phyloP scores from a whole-genome alignment of 2,329 filamentous ascomycete genomes.

The Myrmaecium sp. region DNA sequence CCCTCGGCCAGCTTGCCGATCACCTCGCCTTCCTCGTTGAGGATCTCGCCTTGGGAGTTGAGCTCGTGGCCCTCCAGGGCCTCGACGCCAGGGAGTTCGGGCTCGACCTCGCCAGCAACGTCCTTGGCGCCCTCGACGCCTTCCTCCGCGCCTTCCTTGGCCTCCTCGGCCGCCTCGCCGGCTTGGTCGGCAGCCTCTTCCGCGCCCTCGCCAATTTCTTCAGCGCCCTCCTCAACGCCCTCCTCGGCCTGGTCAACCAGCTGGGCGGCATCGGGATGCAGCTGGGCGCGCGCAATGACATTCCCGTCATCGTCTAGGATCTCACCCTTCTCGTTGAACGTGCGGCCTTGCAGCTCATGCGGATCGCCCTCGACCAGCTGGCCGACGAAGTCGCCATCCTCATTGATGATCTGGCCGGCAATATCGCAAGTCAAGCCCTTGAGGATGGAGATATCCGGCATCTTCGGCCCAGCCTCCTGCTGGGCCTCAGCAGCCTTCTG shows the following conservation, averaged over 20 bases:
- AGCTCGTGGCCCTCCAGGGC: slow-evolving; percentile 33
- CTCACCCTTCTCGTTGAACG: slow-evolving; percentile 36
- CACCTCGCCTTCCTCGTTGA: slow-evolving; percentile 32
- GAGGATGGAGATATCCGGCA: slow-evolving; percentile 29
- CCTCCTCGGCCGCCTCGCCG: slow-evolving; percentile 9
- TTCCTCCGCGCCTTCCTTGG: slow-evolving; percentile 8
- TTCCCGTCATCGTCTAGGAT: slow-evolving; percentile 38
- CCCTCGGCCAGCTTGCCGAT: slow-evolving; percentile 31
- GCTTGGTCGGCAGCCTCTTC: slow-evolving; percentile 3
- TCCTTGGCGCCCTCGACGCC: slow-evolving; percentile 10
- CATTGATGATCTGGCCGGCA: slow-evolving; percentile 31
- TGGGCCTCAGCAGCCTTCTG: slow-evolving; percentile 18
- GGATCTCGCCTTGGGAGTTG: slow-evolving; percentile 32
- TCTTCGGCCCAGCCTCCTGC: slow-evolving; percentile 13
- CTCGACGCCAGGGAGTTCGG: slow-evolving; percentile 33
- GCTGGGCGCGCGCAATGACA: slow-evolving; percentile 33
- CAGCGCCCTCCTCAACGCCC: slow-evolving; percentile 11
- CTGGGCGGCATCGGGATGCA: slow-evolving; percentile 28
- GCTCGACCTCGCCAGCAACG: slow-evolving; percentile 24
- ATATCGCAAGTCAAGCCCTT: slow-evolving; percentile 30
- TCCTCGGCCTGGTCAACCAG: slow-evolving; percentile 18
- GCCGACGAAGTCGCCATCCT: slow-evolving; percentile 33
- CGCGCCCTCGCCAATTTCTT: slow-evolving; percentile 11
- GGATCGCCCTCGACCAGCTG: slow-evolving; percentile 31
- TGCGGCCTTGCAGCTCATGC: slow-evolving; percentile 28